phyloP scores from a whole-genome alignment of 257 asterid species.

The Prunella vulgaris region DNA sequence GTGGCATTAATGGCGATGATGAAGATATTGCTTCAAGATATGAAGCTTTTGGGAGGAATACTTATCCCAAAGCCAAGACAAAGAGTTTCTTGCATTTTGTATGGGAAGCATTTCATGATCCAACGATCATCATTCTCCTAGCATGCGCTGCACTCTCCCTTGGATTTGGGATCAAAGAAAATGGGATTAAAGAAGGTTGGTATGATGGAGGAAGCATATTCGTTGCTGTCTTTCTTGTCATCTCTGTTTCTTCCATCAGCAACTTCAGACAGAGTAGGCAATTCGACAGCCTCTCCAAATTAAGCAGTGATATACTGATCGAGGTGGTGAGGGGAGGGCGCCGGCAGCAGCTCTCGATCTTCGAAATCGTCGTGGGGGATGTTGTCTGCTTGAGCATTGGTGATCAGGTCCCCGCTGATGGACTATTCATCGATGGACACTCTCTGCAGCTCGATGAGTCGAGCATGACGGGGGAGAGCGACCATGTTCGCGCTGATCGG shows the following conservation, averaged over 20 bases:
- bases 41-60: conserved; percentile 29
- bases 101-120: conserved; percentile 31
- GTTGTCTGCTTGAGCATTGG: conserved; percentile 38
- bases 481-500: conserved; percentile 18
- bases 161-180: conserved; percentile 35
- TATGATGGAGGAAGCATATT: conserved; percentile 42
- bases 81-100: conserved; percentile 23
- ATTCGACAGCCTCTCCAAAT: conserved; percentile 29
- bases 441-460: conserved; percentile 40
- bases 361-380: conserved; percentile 31
- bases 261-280: conserved; percentile 32
- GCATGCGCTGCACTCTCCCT: conserved; percentile 34
- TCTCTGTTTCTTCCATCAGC: conserved; percentile 29
- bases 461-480: conserved; percentile 38
- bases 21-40: conserved; percentile 14
- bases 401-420: conserved; percentile 46
- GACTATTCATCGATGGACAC: conserved; percentile 35
- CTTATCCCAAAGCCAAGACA: conserved; percentile 8
- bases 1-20: conserved; percentile 19
- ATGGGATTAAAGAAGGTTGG: conserved; percentile 38
- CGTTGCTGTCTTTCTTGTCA: conserved; percentile 32
- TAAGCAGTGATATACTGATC: conserved; percentile 14
- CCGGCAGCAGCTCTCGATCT: conserved; percentile 25
- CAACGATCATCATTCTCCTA: conserved; percentile 27
- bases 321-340: conserved; percentile 30